Conservation (phyloP, 192 early-diverging fungal species). For the Pecoramyces ruminantium region DNA sequence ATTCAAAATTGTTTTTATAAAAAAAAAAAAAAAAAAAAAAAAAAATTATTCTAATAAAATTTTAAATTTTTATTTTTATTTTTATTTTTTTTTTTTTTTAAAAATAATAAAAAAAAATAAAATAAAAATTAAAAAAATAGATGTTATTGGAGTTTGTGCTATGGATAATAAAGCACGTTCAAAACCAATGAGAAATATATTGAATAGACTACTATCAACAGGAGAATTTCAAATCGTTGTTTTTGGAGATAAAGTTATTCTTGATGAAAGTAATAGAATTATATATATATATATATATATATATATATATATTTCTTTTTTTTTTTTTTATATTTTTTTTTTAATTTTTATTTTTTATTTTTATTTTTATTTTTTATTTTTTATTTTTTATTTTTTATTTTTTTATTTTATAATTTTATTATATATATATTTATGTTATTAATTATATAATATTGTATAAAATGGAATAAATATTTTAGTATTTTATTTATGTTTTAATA, state of each 20-base stretch:
- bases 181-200: slow-evolving; percentile 89
- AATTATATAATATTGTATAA: too few species aligned
- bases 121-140: background rate
- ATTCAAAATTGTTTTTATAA: too few species aligned
- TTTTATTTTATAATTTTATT: too few species aligned
- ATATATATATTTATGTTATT: too few species aligned
- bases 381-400: too few species aligned
- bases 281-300: too few species aligned
- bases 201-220: slow-evolving; percentile 26
- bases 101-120: background rate
- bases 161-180: slow-evolving; percentile 45
- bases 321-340: too few species aligned
- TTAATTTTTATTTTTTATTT: too few species aligned
- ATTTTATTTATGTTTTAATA: too few species aligned
- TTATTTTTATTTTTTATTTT: too few species aligned
- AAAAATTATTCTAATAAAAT: background rate
- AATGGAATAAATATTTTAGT: too few species aligned
- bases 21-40: background rate
- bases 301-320: too few species aligned
- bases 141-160: slow-evolving; percentile 2
- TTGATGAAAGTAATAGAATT: slow-evolving; percentile 61
- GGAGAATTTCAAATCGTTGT: slow-evolving; percentile 70
- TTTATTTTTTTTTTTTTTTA: background rate
- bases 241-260: slow-evolving; percentile 92
- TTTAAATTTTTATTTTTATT: background rate